Base-by-base conservation (phyloP, 352 stramenopile species). In the Pythium dissotocum region DNA sequence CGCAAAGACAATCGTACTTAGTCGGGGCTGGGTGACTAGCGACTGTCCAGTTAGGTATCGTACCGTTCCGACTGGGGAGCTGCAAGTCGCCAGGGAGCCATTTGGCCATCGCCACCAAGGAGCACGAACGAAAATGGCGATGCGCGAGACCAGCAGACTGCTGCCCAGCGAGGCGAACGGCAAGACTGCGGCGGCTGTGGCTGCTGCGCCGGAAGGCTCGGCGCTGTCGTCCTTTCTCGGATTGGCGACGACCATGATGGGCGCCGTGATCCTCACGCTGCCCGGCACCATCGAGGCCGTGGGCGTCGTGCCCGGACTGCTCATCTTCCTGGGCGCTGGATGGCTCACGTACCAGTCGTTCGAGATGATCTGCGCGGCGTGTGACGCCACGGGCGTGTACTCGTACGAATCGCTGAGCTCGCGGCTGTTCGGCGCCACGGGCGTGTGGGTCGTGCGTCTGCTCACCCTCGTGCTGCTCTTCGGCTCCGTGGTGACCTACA, bases 371-470 rank as follows among this genome's bases (percentile, higher is more conserved):
- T 82, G 72, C 52, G 67, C 87, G 44, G 76, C 75, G 48, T 91
- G 81, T 44, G 83, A 93, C 61, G 80, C 81, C 53, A 82, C 76
- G 51, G 76, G 70, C 61, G 82, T 83, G 59, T 92, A 80, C 72
- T 95, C 87, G 62, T 95, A 88, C 73, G 87, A 95, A 72, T 78
- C 85, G 55, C 77, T 95, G 61, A 91, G 82, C 76, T 90, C 83
- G 55, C 80, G 85, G 46, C 74, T 95, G 16, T 91, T 93, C 33
- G 78, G 79, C 30, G 77, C 85, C 4, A 57, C 77, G 5, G 83
- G 83, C 61, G 80, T 95, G 8, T 95, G 85, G 85, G 72, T 75
- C 44, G 79, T 95, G 48, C 87, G 87, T 33, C 51, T 88, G n/a
- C 65, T 93, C 40, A 92, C 85, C 56, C 70, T 95, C 52, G 69